A percentile compares a stretch with the other conserved stretches of the same genome.
Conservation (phyloP, 352 stramenopile genomes). For the Globisporangium irregulare region DNA sequence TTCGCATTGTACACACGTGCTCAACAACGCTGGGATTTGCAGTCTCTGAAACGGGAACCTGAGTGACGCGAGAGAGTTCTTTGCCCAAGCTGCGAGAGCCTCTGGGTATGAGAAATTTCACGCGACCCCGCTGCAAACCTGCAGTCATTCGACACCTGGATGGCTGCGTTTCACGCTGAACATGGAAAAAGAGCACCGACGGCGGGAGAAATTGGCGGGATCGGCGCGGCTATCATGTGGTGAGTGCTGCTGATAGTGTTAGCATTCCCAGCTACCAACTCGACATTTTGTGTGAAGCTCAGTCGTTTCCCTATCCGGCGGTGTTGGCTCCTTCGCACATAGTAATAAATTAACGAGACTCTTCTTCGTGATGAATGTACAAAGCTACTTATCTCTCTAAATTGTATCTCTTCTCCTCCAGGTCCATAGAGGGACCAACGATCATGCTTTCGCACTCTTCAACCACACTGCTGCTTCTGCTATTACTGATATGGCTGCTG, state of each 20-base stretch:
- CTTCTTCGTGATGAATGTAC: background rate
- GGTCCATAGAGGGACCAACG: background rate
- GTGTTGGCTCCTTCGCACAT: background rate
- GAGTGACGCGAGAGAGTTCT: slow-evolving; percentile 19
- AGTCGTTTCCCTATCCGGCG: too few relatives aligned
- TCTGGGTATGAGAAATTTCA: background rate
- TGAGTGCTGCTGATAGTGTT: background rate
- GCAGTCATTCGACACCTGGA: background rate
- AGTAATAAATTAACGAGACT: background rate
- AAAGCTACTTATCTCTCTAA: background rate
- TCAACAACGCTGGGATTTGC: slow-evolving; percentile 36
- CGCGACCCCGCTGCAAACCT: background rate
- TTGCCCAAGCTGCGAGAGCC: background rate
- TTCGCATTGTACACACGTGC: slow-evolving; percentile 17
- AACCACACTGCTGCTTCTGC: background rate
- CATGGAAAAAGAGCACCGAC: background rate
- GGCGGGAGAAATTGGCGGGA: background rate
- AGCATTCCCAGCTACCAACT: too few relatives aligned
- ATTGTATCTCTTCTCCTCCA: background rate
- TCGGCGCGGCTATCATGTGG: background rate
- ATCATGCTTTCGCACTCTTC: background rate
- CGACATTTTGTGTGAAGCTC: too few relatives aligned
- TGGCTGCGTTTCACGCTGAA: background rate
- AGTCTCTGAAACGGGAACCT: slow-evolving; percentile 13
- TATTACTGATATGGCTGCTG: background rate